Evolutionary conservation across 164 flowering plant species (phyloP).

Genomic region (Brasenia schreberi): DNA sequence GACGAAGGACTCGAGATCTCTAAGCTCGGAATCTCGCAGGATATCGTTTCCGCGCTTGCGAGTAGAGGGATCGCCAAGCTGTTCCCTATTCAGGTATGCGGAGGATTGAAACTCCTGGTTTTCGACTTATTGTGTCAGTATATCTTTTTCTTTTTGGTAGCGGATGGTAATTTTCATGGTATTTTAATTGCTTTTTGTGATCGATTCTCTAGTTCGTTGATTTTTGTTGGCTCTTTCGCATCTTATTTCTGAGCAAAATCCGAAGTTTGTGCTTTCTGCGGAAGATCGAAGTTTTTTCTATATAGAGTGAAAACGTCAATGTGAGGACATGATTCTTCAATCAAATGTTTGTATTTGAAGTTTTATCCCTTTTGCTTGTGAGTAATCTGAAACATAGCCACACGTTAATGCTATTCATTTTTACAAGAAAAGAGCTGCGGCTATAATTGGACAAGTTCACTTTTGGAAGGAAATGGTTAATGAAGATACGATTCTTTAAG

Average conservation of each 20-base stretch:
- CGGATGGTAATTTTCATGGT: background rate
- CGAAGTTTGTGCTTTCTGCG: no score
- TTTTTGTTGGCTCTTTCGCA: background rate
- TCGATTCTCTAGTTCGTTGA: background rate
- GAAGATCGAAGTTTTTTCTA: no score
- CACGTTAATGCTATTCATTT: no score
- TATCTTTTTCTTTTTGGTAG: background rate
- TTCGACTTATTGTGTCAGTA: background rate
- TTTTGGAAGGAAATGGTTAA: no score
- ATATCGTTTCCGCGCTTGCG: conserved; percentile 54
- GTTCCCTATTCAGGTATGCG: conserved; percentile 77
- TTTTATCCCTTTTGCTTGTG: no score
- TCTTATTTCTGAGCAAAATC: background rate
- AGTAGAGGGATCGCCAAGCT: conserved; percentile 53
- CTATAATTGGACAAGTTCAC: no score
- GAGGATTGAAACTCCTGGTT: background rate
- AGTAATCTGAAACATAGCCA: no score
- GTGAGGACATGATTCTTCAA: no score
- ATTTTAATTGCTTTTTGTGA: background rate
- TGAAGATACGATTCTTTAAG: no score
- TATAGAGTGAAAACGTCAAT: no score
- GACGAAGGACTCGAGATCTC: conserved; percentile 75
- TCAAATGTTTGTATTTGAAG: no score
- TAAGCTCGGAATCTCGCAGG: conserved; percentile 52
- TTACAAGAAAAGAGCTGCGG: no score